Evolutionary conservation across 371 early-diverging fungal genomes (phyloP), one percentile per base, ranked within the genome.

Genomic region (Apophysomyces sp.): DNA sequence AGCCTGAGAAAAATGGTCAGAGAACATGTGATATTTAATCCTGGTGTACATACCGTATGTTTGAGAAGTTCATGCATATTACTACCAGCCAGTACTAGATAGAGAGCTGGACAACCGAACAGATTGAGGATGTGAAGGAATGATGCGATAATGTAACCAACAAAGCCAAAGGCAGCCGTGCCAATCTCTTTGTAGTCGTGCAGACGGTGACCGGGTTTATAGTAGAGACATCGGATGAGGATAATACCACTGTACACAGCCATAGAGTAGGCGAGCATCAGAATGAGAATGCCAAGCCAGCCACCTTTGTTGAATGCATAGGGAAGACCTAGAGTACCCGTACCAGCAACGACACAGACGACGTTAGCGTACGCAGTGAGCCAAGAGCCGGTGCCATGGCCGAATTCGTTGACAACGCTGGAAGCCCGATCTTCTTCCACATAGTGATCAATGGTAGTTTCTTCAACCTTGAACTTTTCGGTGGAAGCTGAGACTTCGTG

Each of bases 331-430:
- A 94, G 75, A 24, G 93, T 88, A 55, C 96, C 96, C 13, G 92
- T 90, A 32, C 95, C 95, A 4, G 93, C 92, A 18, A 92, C 86
- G n/a, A 93, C 89, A 75, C 93, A 90, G 31, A 84, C 83, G 12
- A 90, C 76, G 68, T 86, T 88, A 44, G 87, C 79, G 52, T 81
- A 86, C 26, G 84, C 83, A 39, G 80, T 80, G 41, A 79, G 71
- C 29, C 71, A 71, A 21, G 55, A 59, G 44, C 73, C 78, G n/a
- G 59, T 56, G 5, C 78, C 78, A 21, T 71, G 78, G 11, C 76
- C 76, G 55, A 73, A 75, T 29, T 77, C 72, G 60, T 73, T 68
- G 29, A 41, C 55, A 37, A 34, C 39, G 58, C 53, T 39, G 39
- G 65, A 66, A n/a, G 39, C 29, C 49, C 30, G 56, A 39, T 76